Conservation (phyloP, 768 basidiomycete species). For the Omphalotus guepiniiformis region DNA sequence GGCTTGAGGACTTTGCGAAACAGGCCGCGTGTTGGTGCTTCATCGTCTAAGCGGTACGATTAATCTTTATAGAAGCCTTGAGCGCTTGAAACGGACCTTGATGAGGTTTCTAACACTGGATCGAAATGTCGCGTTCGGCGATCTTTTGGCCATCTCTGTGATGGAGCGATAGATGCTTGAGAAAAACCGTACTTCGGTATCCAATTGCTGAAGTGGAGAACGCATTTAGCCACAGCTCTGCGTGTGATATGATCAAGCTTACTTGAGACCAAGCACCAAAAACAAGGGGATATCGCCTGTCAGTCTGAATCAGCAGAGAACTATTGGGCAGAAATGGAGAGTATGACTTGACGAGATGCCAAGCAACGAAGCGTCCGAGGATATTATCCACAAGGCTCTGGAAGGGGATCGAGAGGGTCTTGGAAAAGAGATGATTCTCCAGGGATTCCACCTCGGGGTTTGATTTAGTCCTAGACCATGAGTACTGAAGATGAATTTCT, state of each 20-base stretch:
- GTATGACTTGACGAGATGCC: constrained; percentile 54
- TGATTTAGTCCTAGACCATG: constrained; percentile 24
- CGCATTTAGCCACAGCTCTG: constrained; percentile 5
- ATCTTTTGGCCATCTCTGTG: constrained; percentile 46
- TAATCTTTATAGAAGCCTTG: background rate
- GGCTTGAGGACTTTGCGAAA: constrained; percentile 23
- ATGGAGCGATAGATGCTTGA: constrained; percentile 48
- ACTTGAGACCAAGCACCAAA: constrained; percentile 70
- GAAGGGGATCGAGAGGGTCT: constrained; percentile 52
- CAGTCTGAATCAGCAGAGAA: constrained; percentile 8
- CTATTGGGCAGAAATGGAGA: constrained; percentile 12
- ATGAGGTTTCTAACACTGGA: constrained; percentile 39
- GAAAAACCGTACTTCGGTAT: constrained; percentile 47
- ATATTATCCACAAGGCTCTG: constrained; percentile 47
- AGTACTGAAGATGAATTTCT: constrained; percentile 30
- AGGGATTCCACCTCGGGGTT: constrained; percentile 1
- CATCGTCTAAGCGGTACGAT: constrained; percentile 19
- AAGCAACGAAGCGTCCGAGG: constrained; percentile 48
- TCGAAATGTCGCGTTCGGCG: constrained; percentile 43
- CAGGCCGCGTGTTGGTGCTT: constrained; percentile 24
- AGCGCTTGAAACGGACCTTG: background rate
- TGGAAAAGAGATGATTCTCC: constrained; percentile 48
- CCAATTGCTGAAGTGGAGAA: constrained; percentile 44
- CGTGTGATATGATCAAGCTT: constrained; percentile 15
- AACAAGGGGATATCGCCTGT: constrained; percentile 72